Evolutionary conservation across 225 moss, liverwort and hornwort genomes (phyloP), one percentile per base, ranked within the genome.

Genomic region (Marchantia polymorpha): DNA sequence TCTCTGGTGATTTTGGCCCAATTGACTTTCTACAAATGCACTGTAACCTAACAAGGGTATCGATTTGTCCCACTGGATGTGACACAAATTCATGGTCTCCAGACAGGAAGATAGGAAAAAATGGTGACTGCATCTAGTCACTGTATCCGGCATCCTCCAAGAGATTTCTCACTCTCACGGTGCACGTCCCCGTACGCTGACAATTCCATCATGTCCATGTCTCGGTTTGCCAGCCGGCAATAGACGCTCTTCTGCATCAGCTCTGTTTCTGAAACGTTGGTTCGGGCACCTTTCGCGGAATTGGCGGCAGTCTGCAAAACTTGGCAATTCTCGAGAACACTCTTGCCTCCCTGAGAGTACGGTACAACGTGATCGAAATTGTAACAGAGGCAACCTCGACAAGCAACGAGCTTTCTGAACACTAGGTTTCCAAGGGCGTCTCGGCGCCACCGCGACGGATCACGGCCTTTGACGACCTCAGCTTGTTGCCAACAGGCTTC

Each of bases 401-500:
- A 99, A 20, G 91, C 97, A 0, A 89, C 81, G 39, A 99, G 85
- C 88, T 92, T 93, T 49, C 89, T 89, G 73, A 99, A 99, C 30
- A 99, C 89, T 68, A 99, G 55, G 59, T 95, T 99, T 7, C 97
- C 97, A 0, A 99, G 68, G 0, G 90, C 87, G 56, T 99, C 97
- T 63, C 97, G 84, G 22, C 97, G 89, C 97, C 97, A 99, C 31
- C 95, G 93, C 4, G 86, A 84, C 10, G 90, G 88, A 85, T 99
- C 97, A 64, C 97, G 89, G 70, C 95, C 93, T 51, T 90, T 88
- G 39, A 95, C 92, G 13, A 75, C 30, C 51, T 91, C 91, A 19
- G 95, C 95, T 78, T 92, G 91, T 71, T 90, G 87, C 97, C 95
- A 99, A 82, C 97, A 99, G 9, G 92, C 93, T 59, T 99, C 93